Evolutionary conservation across 768 basidiomycete genomes (phyloP).

Genomic region (Pleurotus ostreatus): DNA sequence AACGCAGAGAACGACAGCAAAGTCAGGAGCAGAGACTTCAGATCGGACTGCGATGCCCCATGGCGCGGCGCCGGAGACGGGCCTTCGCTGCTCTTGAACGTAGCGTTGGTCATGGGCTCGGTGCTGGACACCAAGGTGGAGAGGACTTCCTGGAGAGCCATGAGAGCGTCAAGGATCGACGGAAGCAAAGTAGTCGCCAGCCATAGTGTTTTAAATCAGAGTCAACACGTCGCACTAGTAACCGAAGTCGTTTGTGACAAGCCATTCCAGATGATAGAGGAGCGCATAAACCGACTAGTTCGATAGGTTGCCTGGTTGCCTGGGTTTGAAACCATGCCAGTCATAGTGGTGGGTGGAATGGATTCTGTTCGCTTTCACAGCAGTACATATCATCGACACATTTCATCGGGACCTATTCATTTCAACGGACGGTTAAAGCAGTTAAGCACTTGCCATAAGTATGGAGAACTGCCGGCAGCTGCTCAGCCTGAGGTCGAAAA

Average conservation of each 20-base stretch:
- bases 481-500: too few species aligned
- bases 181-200: not conserved
- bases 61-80: not conserved
- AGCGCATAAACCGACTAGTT: not conserved
- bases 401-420: too few species aligned
- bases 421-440: too few species aligned
- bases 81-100: not conserved
- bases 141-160: slow-evolving; percentile 7
- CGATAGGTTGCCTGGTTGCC: slow-evolving; percentile 2
- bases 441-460: too few species aligned
- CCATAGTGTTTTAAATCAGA: not conserved
- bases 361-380: too few species aligned
- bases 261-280: not conserved
- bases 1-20: slow-evolving; percentile 38
- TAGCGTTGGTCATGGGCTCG: not conserved
- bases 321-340: not conserved
- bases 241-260: not conserved
- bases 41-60: not conserved
- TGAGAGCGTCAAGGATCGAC: not conserved
- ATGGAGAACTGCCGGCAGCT: too few species aligned
- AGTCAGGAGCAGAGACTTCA: slow-evolving; percentile 14
- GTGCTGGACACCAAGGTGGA: not conserved
- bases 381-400: too few species aligned
- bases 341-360: too few species aligned
- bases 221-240: slow-evolving; percentile 5